Evolutionary conservation across 2,329 filamentous ascomycete species (phyloP).

Genomic region (Dothideomycetidae sp.): DNA sequence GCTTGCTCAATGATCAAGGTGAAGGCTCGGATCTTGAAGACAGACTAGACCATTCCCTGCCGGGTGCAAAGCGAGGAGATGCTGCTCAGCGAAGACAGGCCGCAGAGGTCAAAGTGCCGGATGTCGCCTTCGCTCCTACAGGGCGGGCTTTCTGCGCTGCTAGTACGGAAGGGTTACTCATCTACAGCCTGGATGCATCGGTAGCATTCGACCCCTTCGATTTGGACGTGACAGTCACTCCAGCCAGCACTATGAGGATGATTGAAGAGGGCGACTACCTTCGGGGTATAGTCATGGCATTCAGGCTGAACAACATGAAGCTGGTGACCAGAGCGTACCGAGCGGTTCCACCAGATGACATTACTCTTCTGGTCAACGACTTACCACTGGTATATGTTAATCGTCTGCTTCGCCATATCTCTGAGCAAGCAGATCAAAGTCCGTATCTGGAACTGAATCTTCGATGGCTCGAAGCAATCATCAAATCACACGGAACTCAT

Average conservation of each 20-base stretch:
- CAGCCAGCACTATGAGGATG: slow-evolving; percentile 52
- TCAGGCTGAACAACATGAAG: slow-evolving; percentile 76
- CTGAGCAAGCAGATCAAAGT: slow-evolving; percentile 72
- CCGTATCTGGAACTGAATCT: slow-evolving; percentile 93
- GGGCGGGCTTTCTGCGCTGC: slow-evolving; percentile 87
- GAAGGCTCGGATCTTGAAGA: slow-evolving; percentile 84
- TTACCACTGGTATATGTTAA: slow-evolving; percentile 78
- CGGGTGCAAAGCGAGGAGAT: slow-evolving; percentile 78
- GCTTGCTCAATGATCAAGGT: slow-evolving; percentile 72
- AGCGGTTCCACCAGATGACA: slow-evolving; percentile 58
- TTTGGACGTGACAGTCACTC: slow-evolving; percentile 85
- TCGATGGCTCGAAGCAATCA: slow-evolving; percentile 70
- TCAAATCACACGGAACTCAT: slow-evolving; percentile 73
- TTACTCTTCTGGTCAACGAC: slow-evolving; percentile 61
- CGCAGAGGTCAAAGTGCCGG: slow-evolving; percentile 72
- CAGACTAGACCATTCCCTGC: slow-evolving; percentile 62
- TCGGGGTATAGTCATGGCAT: slow-evolving; percentile 91
- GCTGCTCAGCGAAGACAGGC: slow-evolving; percentile 61
- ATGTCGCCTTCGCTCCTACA: slow-evolving; percentile 76
- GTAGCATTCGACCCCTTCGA: slow-evolving; percentile 92
- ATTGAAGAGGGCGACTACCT: slow-evolving; percentile 69
- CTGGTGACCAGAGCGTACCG: slow-evolving; percentile 79
- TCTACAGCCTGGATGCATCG: slow-evolving; percentile 78
- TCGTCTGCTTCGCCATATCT: slow-evolving; percentile 73
- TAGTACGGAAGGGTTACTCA: slow-evolving; percentile 81